Conservation (phyloP, 352 stramenopile species). For the Globisporangium viniferum region DNA sequence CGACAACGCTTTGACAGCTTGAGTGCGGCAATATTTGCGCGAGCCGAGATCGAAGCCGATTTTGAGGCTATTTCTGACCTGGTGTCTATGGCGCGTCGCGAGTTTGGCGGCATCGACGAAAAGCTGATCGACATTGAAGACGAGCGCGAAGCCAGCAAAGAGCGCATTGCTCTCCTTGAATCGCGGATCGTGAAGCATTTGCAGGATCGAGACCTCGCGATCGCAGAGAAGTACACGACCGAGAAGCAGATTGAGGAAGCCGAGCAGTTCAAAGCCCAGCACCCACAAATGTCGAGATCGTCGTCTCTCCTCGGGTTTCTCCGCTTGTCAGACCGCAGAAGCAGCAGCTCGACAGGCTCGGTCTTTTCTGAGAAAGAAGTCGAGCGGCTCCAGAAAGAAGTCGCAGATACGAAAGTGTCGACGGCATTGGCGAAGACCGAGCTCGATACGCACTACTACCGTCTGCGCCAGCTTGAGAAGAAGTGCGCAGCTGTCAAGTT, state of each 20-base stretch:
- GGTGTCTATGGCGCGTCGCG: constrained; percentile 42
- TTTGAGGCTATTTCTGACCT: constrained; percentile 44
- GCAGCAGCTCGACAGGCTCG: constrained; percentile 11
- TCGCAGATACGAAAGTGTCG: constrained; percentile 62
- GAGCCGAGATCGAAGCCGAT: constrained; percentile 46
- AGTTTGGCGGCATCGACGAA: constrained; percentile 41
- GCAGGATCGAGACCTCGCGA: constrained; percentile 65
- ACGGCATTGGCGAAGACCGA: constrained; percentile 56
- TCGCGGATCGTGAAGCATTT: constrained; percentile 73
- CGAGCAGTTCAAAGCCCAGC: constrained; percentile 45
- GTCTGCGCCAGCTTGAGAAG: constrained; percentile 53
- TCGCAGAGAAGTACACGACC: constrained; percentile 68
- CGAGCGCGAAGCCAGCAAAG: constrained; percentile 38
- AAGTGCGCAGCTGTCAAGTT: constrained; percentile 60
- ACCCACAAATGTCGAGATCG: constrained; percentile 22
- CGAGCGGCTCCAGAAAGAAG: constrained; percentile 55
- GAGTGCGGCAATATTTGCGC: constrained; percentile 23
- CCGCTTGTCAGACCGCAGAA: constrained; percentile 19
- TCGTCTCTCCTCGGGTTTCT: constrained; percentile 22
- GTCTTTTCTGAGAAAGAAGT: constrained; percentile 49
- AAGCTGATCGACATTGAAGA: constrained; percentile 36
- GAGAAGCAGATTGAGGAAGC: constrained; percentile 63
- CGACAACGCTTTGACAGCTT: not conserved
- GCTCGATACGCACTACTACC: constrained; percentile 59
- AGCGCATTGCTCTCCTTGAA: constrained; percentile 60